These are phyloP conservation scores for Cantharellus anzutake DNA, from an alignment of 768 basidiomycete species.

Conservation along the genomic window DNA sequence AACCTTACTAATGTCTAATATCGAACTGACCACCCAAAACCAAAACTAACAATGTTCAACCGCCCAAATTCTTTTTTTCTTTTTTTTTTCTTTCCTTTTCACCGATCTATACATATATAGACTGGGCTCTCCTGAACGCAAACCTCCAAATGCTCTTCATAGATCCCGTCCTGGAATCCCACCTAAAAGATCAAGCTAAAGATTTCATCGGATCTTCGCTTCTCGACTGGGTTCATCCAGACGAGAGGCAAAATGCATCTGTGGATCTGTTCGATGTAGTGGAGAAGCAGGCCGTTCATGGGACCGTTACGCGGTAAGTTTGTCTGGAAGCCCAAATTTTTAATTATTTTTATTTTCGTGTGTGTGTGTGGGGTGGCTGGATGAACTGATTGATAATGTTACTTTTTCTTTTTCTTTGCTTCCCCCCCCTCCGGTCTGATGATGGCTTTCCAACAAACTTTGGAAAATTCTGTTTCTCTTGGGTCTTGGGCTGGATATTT, in stretches of 20 bases:
- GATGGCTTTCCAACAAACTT: no score
- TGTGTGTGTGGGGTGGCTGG: no score
- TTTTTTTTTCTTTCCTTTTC: no score
- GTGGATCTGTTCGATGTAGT: constrained; percentile 57
- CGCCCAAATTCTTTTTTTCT: no score
- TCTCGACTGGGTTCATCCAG: constrained; percentile 66
- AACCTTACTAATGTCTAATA: no score
- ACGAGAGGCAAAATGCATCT: constrained; percentile 57
- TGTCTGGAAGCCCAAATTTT: not conserved
- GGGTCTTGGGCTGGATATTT: not conserved
- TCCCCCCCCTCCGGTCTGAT: no score
- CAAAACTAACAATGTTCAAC: no score
- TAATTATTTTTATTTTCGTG: no score
- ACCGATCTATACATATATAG: constrained; percentile 19
- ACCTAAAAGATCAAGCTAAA: constrained; percentile 55
- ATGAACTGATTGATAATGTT: no score
- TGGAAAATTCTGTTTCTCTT: no score
- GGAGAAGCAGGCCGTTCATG: constrained; percentile 55
- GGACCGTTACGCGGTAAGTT: constrained; percentile 58
- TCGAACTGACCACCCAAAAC: no score
- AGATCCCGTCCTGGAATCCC: constrained; percentile 56
- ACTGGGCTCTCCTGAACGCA: constrained; percentile 66
- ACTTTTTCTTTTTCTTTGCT: no score
- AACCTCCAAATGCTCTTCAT: constrained; percentile 65
- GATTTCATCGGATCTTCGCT: constrained; percentile 50